Evolutionary conservation across 345 rosid genomes (phyloP).

Genomic region (Linum tenue): DNA sequence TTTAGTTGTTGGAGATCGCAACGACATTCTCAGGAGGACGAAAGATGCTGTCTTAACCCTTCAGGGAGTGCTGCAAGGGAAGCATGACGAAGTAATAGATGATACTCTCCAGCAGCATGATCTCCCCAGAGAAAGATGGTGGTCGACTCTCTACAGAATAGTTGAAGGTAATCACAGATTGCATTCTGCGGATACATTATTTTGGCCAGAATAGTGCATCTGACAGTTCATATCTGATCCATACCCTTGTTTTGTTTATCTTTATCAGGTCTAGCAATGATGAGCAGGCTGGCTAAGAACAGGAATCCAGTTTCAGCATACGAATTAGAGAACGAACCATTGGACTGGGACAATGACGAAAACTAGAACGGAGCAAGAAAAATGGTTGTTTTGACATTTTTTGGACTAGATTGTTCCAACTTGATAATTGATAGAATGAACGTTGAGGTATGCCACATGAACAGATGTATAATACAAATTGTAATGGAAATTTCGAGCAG

Average conservation of each 20-base stretch:
- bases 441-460: not conserved
- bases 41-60: slow-evolving; percentile 68
- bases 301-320: slow-evolving; percentile 38
- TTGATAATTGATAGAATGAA: not conserved
- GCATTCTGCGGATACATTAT: not conserved
- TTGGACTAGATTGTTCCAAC: not conserved
- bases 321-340: not conserved
- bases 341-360: not conserved
- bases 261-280: slow-evolving; percentile 60
- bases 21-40: slow-evolving; percentile 55
- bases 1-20: slow-evolving; percentile 41
- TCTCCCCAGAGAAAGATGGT: slow-evolving; percentile 69
- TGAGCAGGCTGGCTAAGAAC: slow-evolving; percentile 53
- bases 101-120: slow-evolving; percentile 36
- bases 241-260: slow-evolving; percentile 1
- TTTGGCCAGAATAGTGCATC: not conserved
- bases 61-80: slow-evolving; percentile 70
- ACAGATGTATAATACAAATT: not conserved
- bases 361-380: not conserved
- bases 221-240: not conserved
- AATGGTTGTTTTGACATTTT: not conserved
- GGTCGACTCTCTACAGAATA: slow-evolving; percentile 79
- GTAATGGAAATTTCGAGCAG: no score
- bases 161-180: slow-evolving; percentile 53
- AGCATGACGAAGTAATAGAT: slow-evolving; percentile 55